Evolutionary conservation across 345 rosid species (phyloP).

Genomic region (Murraya paniculata): DNA sequence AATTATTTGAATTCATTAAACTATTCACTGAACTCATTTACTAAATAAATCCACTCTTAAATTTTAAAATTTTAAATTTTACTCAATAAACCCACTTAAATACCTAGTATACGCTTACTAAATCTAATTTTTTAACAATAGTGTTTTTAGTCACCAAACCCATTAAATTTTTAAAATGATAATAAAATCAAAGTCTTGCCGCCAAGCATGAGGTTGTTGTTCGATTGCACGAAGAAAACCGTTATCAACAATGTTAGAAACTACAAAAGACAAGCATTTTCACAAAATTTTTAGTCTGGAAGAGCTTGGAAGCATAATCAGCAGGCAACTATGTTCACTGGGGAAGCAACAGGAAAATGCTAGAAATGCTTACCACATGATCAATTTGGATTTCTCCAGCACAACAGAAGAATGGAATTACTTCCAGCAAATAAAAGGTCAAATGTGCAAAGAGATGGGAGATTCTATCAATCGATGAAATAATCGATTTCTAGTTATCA

Average conservation of each 20-base stretch:
- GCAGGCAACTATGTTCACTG: constrained; percentile 14
- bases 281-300: constrained; percentile 9
- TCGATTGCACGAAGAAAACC: constrained; percentile 6
- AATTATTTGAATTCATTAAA: too few relatives aligned
- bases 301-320: constrained; percentile 23
- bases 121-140: too few relatives aligned
- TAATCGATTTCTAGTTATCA: constrained; percentile 6
- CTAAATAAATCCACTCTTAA: too few relatives aligned
- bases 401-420: constrained; percentile 20
- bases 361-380: constrained; percentile 1
- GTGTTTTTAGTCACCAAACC: too few relatives aligned
- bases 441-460: constrained; percentile 27
- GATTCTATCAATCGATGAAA: constrained; percentile 27
- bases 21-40: too few relatives aligned
- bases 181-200: constrained; percentile 14
- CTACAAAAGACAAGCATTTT: not conserved
- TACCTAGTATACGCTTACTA: too few relatives aligned
- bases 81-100: too few relatives aligned
- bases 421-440: constrained; percentile 13
- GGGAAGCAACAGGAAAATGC: constrained; percentile 10
- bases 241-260: not conserved
- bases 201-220: constrained; percentile 15
- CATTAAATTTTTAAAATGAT: too few relatives aligned
- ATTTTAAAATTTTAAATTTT: too few relatives aligned
- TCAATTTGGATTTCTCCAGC: constrained; percentile 13